Conservation (phyloP, 768 basidiomycete genomes). For the Boletus reticulatus region DNA sequence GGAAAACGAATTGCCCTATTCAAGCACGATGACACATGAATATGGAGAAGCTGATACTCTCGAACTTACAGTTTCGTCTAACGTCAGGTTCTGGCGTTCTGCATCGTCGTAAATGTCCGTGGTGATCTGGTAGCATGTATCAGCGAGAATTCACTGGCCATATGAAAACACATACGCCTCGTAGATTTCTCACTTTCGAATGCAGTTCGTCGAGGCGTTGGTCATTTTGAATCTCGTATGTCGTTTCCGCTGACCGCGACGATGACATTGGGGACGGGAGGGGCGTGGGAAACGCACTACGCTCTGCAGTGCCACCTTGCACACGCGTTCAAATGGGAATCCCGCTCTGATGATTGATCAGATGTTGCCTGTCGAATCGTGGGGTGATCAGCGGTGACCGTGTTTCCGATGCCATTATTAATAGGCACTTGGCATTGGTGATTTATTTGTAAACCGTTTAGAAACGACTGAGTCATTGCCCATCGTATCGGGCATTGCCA, state of each 20-base stretch:
- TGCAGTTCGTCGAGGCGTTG: slow-evolving; percentile 80
- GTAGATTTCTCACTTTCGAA: slow-evolving; percentile 76
- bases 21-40: not conserved
- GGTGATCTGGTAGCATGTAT: slow-evolving; percentile 66
- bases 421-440: too few relatives aligned
- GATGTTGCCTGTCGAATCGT: too few relatives aligned
- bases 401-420: too few relatives aligned
- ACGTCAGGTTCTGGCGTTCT: slow-evolving; percentile 74
- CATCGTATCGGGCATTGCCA: too few relatives aligned
- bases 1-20: slow-evolving; percentile 63
- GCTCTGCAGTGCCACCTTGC: too few relatives aligned
- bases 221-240: slow-evolving; percentile 85
- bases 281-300: slow-evolving; percentile 15
- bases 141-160: not conserved
- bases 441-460: too few relatives aligned
- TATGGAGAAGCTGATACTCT: not conserved
- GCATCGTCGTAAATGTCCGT: slow-evolving; percentile 84
- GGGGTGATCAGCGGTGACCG: too few relatives aligned
- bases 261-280: slow-evolving; percentile 30
- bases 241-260: slow-evolving; percentile 54
- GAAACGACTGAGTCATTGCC: too few relatives aligned
- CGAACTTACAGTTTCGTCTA: slow-evolving; percentile 69
- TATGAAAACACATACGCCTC: slow-evolving; percentile 53
- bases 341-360: too few relatives aligned
- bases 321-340: too few relatives aligned